phyloP scores from a whole-genome alignment of 176 grass and related monocot genomes.

The Tillandsia fasciculata region DNA sequence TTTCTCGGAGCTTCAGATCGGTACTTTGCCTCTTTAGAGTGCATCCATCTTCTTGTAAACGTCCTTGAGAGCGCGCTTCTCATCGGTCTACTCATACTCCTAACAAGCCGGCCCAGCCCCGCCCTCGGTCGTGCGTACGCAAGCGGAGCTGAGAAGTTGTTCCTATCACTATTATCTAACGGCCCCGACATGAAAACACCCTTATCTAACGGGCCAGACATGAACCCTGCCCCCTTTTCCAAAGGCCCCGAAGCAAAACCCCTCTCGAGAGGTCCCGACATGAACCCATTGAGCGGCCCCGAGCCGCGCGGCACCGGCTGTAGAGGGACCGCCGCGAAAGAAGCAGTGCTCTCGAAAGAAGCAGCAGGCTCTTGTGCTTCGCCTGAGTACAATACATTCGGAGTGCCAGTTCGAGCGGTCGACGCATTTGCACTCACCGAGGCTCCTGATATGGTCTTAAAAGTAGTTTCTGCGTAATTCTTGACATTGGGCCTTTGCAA shows the following conservation, averaged over 20 bases:
- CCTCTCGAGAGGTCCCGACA: constrained; percentile 79
- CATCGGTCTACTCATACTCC: constrained; percentile 78
- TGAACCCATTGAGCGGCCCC: constrained; percentile 58
- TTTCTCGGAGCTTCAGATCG: constrained; percentile 41
- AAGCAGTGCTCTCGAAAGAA: constrained; percentile 74
- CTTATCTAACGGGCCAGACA: constrained; percentile 77
- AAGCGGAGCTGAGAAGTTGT: constrained; percentile 80
- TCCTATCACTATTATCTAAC: constrained; percentile 39
- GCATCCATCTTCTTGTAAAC: constrained; percentile 52
- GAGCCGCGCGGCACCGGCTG: constrained; percentile 67
- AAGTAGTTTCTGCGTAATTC: constrained; percentile 57
- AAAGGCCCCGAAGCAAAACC: constrained; percentile 68
- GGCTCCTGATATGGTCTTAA: constrained; percentile 74
- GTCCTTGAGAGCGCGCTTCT: constrained; percentile 42
- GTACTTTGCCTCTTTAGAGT: constrained; percentile 46
- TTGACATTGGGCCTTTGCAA: constrained; percentile 28
- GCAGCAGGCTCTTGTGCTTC: constrained; percentile 59
- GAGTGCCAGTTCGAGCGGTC: constrained; percentile 58
- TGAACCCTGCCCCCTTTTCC: constrained; percentile 43
- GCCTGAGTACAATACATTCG: constrained; percentile 31
- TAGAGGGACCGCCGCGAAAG: constrained; percentile 60
- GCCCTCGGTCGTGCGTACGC: constrained; percentile 44
- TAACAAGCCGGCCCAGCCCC: constrained; percentile 47
- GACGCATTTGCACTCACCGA: constrained; percentile 82
- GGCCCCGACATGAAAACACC: constrained; percentile 78